Evolutionary conservation across 176 grass and related monocot genomes (phyloP).

Genomic region (Typha latifolia): DNA sequence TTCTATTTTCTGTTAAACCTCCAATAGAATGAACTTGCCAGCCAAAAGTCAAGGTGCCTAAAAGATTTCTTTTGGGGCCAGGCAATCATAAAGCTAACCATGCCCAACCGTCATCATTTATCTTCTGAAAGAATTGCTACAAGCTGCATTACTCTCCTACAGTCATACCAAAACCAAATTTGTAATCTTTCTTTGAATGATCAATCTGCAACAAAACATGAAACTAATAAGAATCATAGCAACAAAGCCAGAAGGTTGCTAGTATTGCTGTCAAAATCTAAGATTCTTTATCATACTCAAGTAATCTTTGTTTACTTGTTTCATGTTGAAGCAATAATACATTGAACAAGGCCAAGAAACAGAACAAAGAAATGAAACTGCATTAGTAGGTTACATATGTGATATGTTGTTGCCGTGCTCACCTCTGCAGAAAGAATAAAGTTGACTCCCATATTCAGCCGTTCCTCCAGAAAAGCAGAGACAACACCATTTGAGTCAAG

Average conservation of each 20-base stretch:
- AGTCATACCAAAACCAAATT: conserved; percentile 96
- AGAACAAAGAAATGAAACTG: background rate
- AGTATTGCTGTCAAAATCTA: too few species aligned
- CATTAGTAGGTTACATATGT: background rate
- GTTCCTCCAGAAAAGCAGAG: conserved; percentile 73
- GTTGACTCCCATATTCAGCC: conserved; percentile 98
- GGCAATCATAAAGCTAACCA: conserved; percentile 6
- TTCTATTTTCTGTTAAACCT: conserved; percentile 17
- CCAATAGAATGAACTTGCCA: background rate
- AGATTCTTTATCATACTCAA: background rate
- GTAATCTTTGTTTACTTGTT: background rate
- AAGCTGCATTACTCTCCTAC: conserved; percentile 64
- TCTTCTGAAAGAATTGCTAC: conserved; percentile 16
- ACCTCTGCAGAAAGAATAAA: conserved; percentile 96
- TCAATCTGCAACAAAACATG: conserved; percentile 56
- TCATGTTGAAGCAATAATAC: background rate
- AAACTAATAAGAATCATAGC: background rate
- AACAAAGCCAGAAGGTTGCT: too few species aligned
- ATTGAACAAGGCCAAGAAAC: background rate
- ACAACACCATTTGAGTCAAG: conserved; percentile 86
- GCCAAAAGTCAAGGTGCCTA: conserved; percentile 11
- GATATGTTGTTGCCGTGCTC: background rate
- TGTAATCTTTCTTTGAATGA: conserved; percentile 96
- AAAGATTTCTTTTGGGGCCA: background rate
- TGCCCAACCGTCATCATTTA: background rate